Base-by-base conservation (phyloP, 352 stramenopile species). In the Globisporangium echinulatum region DNA sequence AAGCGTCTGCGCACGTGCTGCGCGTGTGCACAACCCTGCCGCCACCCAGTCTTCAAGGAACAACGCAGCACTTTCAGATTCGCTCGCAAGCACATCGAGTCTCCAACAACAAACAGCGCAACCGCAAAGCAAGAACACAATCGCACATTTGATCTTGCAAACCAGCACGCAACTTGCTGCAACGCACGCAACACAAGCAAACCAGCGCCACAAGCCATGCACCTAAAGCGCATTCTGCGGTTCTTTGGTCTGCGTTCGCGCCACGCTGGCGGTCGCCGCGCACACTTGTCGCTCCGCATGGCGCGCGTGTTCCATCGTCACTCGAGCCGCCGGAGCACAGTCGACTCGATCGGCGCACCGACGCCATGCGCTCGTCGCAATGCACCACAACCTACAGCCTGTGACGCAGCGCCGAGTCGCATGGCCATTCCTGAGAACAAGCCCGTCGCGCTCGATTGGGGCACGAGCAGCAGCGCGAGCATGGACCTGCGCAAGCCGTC, bases 221-320 rank as follows among this genome's bases (percentile, higher is more conserved):
- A 62, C 48, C 40, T 66, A 17, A 9, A 33, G 55, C 48, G 60
- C 49, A 56, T 66, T 33, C 40, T 66, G 48, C 54, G 60, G 48
- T 66, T 66, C 60, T 66, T 66, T 11, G 54, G 60, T 8, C 49
- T 66, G 59, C 53, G 59, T 7, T 17, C 59, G 47, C 59, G 40
- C 36, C 60, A 57, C 38, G 53, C 5, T 4, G 47, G 43, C 25
- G 43, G 54, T 10, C 60, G 54, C 53, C 49, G 46, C 46, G 56
- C 40, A 51, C 54, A 15, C 60, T 48, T 37, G 59, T 61, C 47
- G 54, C 56, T 37, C 59, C 54, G 25, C 59, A 53, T 3, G 14
- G 13, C 46, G 11, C 14, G 5, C 46, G 14, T 36, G 46, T 17
- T 11, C 14, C 15, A 9, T 11, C 33, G 42, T 13, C 7, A 9